These are phyloP conservation scores for Candida coquimbonensis DNA, from an alignment of 805 yeast species.

Conservation along the genomic window DNA sequence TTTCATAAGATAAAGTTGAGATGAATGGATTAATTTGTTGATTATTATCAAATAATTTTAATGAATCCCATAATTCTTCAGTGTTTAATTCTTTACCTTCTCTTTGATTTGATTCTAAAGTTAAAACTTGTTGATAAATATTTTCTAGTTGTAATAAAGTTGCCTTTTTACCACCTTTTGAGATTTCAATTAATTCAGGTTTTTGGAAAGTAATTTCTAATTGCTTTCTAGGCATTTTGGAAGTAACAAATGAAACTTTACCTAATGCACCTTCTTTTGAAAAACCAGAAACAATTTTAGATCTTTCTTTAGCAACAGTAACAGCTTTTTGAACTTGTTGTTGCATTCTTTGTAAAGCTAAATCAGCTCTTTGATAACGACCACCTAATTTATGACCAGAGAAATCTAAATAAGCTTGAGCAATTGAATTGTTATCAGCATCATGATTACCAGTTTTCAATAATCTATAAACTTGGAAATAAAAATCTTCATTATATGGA, in stretches of 20 bases:
- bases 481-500: slow-evolving; percentile 95
- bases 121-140: slow-evolving; percentile 69
- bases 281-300: slow-evolving; percentile 50
- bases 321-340: slow-evolving; percentile 97
- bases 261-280: slow-evolving; percentile 85
- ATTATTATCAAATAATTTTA: slow-evolving; percentile 63
- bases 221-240: slow-evolving; percentile 84
- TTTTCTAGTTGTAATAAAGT: slow-evolving; percentile 68
- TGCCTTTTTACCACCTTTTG: slow-evolving; percentile 36
- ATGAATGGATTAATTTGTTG: slow-evolving; percentile 57
- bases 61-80: slow-evolving; percentile 64
- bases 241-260: slow-evolving; percentile 68
- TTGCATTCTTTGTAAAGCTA: slow-evolving; percentile 94
- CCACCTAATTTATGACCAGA: slow-evolving; percentile 90
- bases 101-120: slow-evolving; percentile 70
- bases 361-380: slow-evolving; percentile 74
- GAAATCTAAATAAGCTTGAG: slow-evolving; percentile 85
- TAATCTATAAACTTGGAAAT: slow-evolving; percentile 84
- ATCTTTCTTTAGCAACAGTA: slow-evolving; percentile 86
- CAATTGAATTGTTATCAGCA: slow-evolving; percentile 68
- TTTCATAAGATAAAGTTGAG: slow-evolving; percentile 74
- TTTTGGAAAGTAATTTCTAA: slow-evolving; percentile 55
- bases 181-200: slow-evolving; percentile 30
- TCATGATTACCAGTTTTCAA: slow-evolving; percentile 45
- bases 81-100: slow-evolving; percentile 41